Conservation (phyloP, 2,329 filamentous ascomycete species). For the Ilyonectria sp. region DNA sequence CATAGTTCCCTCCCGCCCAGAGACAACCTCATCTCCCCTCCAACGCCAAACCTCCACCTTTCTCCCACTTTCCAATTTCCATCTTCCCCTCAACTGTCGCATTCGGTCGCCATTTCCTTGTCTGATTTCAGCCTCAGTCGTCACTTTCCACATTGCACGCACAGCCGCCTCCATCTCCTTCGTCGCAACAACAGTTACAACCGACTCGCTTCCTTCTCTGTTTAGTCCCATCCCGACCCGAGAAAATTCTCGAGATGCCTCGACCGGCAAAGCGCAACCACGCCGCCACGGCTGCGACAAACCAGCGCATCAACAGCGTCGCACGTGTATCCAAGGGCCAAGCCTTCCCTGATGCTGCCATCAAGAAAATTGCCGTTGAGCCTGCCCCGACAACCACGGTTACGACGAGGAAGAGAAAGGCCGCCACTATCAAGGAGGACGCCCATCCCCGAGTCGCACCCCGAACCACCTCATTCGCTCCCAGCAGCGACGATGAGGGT, state of each 20-base stretch:
- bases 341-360: slow-evolving; percentile 42
- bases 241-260: slow-evolving; percentile 40
- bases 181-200: slow-evolving; percentile 12
- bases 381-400: slow-evolving; percentile 28
- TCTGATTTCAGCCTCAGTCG: background rate
- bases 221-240: background rate
- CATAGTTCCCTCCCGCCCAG: slow-evolving; percentile 19
- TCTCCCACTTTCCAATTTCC: slow-evolving; percentile 16
- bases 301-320: slow-evolving; percentile 60
- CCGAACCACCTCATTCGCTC: slow-evolving; percentile 52
- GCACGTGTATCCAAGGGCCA: slow-evolving; percentile 63
- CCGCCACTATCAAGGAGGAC: slow-evolving; percentile 47
- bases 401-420: slow-evolving; percentile 57
- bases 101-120: slow-evolving; percentile 11
- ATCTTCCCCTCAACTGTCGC: slow-evolving; percentile 14
- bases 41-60: slow-evolving; percentile 10
- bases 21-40: slow-evolving; percentile 20
- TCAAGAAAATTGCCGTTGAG: slow-evolving; percentile 54
- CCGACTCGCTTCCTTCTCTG: slow-evolving; percentile 16
- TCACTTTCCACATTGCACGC: background rate
- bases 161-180: background rate
- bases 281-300: slow-evolving; percentile 33
- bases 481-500: slow-evolving; percentile 53
- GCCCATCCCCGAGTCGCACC: slow-evolving; percentile 42
- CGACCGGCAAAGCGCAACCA: slow-evolving; percentile 48